These are phyloP conservation scores for Pterocarpus santalinus DNA, from an alignment of 306 rosid genomes.

Conservation along the genomic window DNA sequence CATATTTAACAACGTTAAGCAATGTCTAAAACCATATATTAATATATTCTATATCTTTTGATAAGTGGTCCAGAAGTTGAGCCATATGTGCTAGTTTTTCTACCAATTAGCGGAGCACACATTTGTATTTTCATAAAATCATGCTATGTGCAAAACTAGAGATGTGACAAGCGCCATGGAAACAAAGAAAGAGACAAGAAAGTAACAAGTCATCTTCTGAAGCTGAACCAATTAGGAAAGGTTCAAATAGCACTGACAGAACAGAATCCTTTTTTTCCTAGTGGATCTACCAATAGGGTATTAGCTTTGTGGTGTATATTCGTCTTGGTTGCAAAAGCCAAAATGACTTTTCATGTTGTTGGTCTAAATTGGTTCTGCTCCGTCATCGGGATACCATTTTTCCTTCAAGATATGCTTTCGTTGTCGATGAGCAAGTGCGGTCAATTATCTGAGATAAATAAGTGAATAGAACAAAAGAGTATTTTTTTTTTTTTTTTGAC, in stretches of 20 bases:
- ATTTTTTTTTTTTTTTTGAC: too few relatives aligned
- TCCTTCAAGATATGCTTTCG: too few relatives aligned
- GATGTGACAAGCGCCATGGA: neutral
- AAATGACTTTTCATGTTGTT: neutral
- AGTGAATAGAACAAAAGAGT: too few relatives aligned
- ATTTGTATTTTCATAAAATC: neutral
- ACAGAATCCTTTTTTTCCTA: neutral
- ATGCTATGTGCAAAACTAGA: neutral
- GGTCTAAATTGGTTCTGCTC: neutral
- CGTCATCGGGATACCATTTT: neutral
- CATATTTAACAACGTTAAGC: neutral
- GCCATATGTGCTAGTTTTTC: neutral
- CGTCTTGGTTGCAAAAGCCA: neutral
- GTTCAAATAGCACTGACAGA: neutral
- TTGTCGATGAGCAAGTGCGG: too few relatives aligned
- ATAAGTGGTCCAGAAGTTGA: neutral
- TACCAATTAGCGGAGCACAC: neutral
- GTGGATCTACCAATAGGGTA: neutral
- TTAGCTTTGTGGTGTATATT: neutral
- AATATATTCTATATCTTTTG: too few relatives aligned
- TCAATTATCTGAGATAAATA: too few relatives aligned
- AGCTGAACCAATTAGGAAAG: constrained; percentile 1
- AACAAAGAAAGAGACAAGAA: constrained; percentile 1
- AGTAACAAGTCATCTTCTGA: neutral
- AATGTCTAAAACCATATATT: neutral